Percentiles rank a stretch among this genome's conserved stretches.
These are phyloP conservation scores for Neoscytalidium dimidiatum DNA, from an alignment of 2,329 filamentous ascomycete species.

Conservation along the genomic window DNA sequence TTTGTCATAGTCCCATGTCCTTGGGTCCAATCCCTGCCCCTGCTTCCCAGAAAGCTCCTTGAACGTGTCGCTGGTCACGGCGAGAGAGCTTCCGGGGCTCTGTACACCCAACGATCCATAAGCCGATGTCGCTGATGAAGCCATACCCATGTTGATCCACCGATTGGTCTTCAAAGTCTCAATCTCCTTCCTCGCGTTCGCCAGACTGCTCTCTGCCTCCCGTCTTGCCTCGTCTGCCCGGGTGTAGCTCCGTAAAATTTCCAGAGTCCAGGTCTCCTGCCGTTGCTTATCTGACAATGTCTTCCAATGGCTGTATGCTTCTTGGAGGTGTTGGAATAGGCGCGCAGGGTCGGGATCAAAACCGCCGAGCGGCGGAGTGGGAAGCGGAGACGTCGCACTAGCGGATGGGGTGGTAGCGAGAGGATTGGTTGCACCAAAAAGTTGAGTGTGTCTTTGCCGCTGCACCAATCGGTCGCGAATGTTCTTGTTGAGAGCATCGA, in stretches of 20 bases:
- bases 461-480: conserved; percentile 65
- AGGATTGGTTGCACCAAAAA: conserved; percentile 27
- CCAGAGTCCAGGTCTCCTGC: conserved; percentile 48
- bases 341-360: conserved; percentile 66
- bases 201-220: conserved; percentile 40
- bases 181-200: conserved; percentile 43
- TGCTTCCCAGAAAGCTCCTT: conserved; percentile 40
- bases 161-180: conserved; percentile 41
- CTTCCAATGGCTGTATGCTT: conserved; percentile 77
- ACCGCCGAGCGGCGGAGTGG: conserved; percentile 34
- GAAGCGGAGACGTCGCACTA: conserved; percentile 42
- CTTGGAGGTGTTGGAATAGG: conserved; percentile 73
- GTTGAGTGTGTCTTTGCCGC: conserved; percentile 31
- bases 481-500: conserved; percentile 67
- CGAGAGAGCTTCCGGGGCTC: conserved; percentile 36
- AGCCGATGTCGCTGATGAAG: background rate
- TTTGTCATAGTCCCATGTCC: conserved; percentile 44
- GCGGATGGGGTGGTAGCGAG: conserved; percentile 35
- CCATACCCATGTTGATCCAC: conserved; percentile 28
- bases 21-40: conserved; percentile 32
- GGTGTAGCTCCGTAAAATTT: conserved; percentile 48
- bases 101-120: conserved; percentile 24
- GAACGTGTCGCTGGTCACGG: conserved; percentile 38
- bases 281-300: conserved; percentile 55
- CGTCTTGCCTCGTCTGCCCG: conserved; percentile 40